phyloP scores from a whole-genome alignment of 1,139 yeast genomes.

The Candida tropicalis region DNA sequence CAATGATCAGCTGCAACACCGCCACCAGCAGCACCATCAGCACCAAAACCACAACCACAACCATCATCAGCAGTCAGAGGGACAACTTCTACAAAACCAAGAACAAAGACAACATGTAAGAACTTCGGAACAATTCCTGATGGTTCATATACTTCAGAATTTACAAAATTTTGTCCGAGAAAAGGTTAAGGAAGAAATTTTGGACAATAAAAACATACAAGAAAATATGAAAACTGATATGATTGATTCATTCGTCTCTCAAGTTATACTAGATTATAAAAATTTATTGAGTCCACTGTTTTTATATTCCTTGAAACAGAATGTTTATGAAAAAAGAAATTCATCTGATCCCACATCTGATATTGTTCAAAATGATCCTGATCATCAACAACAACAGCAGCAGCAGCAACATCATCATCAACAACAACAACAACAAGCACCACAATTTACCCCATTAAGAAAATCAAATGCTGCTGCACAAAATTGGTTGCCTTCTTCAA shows the following conservation, averaged over 20 bases:
- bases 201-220: slow-evolving; percentile 19
- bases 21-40: background rate
- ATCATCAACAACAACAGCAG: slow-evolving; percentile 5
- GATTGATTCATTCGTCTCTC: slow-evolving; percentile 27
- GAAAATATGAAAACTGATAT: slow-evolving; percentile 20
- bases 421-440: slow-evolving; percentile 4
- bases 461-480: slow-evolving; percentile 17
- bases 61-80: background rate
- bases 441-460: slow-evolving; percentile 12
- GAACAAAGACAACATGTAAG: background rate
- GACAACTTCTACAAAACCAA: slow-evolving; percentile 1
- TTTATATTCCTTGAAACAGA: slow-evolving; percentile 14
- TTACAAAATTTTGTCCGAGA: slow-evolving; percentile 23
- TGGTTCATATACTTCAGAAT: slow-evolving; percentile 10
- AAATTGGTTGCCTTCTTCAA: slow-evolving; percentile 22
- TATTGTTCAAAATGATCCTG: background rate
- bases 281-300: slow-evolving; percentile 14
- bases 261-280: slow-evolving; percentile 28
- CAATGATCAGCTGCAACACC: slow-evolving; percentile 1
- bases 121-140: background rate
- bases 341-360: slow-evolving; percentile 2
- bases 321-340: slow-evolving; percentile 10
- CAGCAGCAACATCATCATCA: too few species aligned
- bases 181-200: slow-evolving; percentile 17
- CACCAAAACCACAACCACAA: too few species aligned